Percentiles rank a stretch among this genome's conserved stretches.
Evolutionary conservation across 208 protist genomes (phyloP).

Genomic region (Trichomonas tenax): DNA sequence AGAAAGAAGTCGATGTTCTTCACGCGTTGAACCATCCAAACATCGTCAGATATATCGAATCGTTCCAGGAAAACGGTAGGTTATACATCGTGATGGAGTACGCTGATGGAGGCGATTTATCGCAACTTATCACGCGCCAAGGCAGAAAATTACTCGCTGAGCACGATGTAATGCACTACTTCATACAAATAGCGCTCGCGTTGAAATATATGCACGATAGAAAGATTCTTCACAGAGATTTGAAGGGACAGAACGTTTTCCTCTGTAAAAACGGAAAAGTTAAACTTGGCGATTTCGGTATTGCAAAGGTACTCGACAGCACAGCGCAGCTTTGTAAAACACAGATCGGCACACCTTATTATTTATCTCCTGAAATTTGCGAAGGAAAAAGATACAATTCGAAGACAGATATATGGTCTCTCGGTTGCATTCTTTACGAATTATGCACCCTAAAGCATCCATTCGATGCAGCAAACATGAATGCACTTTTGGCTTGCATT

Average conservation of each 20-base stretch:
- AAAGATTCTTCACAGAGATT: constrained; percentile 43
- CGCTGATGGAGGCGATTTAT: neutral
- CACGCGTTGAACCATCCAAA: neutral
- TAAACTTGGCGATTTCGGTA: constrained; percentile 57
- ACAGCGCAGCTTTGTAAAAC: neutral
- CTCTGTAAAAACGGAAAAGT: constrained; percentile 35
- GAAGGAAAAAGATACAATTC: neutral
- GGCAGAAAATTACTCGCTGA: neutral
- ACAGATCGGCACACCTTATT: constrained; percentile 14
- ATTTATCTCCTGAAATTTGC: constrained; percentile 19
- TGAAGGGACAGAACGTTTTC: constrained; percentile 66
- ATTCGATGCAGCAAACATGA: neutral
- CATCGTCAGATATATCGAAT: neutral
- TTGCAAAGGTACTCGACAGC: constrained; percentile 24
- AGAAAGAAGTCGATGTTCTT: constrained; percentile 16
- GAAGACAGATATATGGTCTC: constrained; percentile 13
- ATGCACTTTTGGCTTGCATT: neutral
- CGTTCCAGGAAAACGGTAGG: neutral
- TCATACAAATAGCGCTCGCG: constrained; percentile 2
- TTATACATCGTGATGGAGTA: constrained; percentile 13
- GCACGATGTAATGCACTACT: neutral
- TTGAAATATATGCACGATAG: constrained; percentile 13
- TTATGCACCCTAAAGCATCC: neutral
- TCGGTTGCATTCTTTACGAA: constrained; percentile 7
- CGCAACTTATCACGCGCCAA: neutral